phyloP scores from a whole-genome alignment of 2,329 filamentous ascomycete species.

The Xylaria sp. region DNA sequence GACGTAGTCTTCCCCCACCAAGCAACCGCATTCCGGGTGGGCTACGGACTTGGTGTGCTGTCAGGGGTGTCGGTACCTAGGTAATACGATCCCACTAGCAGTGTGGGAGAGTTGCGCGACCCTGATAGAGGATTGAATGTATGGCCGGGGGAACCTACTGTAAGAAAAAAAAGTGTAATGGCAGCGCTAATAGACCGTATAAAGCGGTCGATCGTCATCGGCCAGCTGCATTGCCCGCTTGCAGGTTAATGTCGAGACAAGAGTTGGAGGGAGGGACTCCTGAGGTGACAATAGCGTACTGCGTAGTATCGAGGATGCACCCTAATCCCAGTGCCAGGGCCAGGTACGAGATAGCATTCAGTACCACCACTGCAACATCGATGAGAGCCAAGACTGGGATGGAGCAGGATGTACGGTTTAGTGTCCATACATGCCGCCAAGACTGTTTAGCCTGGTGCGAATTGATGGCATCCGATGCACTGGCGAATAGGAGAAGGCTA shows the following conservation, averaged over 20 bases:
- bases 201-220: neutral
- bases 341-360: slow-evolving; percentile 14
- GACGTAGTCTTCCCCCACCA: slow-evolving; percentile 42
- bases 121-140: neutral
- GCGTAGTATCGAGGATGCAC: slow-evolving; percentile 32
- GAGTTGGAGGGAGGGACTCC: slow-evolving; percentile 1
- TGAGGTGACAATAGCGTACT: neutral
- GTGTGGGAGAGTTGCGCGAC: neutral
- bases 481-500: slow-evolving; percentile 20
- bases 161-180: neutral
- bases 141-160: neutral
- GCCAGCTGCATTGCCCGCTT: neutral
- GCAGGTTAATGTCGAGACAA: slow-evolving; percentile 14
- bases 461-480: slow-evolving; percentile 10
- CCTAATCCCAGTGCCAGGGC: neutral
- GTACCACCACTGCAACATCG: slow-evolving; percentile 12
- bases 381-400: slow-evolving; percentile 14
- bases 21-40: slow-evolving; percentile 45
- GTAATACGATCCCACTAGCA: slow-evolving; percentile 7
- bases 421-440: slow-evolving; percentile 15
- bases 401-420: neutral
- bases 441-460: slow-evolving; percentile 22
- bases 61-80: slow-evolving; percentile 24
- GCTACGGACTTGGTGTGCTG: slow-evolving; percentile 24
- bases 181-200: neutral